Conservation (phyloP, 129 eudicot species). For the Ambrosia artemisiifolia region DNA sequence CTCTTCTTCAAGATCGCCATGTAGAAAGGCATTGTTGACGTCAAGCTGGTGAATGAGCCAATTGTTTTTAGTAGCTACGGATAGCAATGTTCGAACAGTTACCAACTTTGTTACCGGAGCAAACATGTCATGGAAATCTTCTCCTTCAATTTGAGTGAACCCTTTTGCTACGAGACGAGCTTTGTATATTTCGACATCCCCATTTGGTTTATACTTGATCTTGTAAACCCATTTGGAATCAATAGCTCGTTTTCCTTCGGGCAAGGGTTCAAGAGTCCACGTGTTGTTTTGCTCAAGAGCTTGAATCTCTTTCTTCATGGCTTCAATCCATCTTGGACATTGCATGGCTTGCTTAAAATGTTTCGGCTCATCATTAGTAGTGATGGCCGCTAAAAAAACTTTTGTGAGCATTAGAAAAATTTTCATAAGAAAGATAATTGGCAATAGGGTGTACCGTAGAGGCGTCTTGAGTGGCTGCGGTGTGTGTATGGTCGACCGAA, state of each 20-base stretch:
- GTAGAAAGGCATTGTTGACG: not conserved
- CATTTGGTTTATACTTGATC: not conserved
- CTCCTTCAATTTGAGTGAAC: not conserved
- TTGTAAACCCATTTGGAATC: not conserved
- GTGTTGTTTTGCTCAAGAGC: too few relatives aligned
- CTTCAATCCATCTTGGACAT: too few relatives aligned
- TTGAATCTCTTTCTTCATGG: too few relatives aligned
- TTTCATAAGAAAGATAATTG: too few relatives aligned
- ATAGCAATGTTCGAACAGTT: not conserved
- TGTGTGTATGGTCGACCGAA: conserved; percentile 2
- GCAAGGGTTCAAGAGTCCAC: not conserved
- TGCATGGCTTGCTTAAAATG: too few relatives aligned
- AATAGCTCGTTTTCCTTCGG: not conserved
- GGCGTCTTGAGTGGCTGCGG: not conserved
- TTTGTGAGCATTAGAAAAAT: too few relatives aligned
- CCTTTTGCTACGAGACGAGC: not conserved
- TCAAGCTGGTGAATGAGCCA: not conserved
- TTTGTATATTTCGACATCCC: not conserved
- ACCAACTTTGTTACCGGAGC: not conserved
- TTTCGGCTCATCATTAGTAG: too few relatives aligned
- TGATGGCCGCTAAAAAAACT: too few relatives aligned
- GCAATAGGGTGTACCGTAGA: too few relatives aligned
- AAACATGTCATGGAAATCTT: not conserved
- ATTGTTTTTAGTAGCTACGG: not conserved
- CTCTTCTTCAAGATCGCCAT: not conserved